Evolutionary conservation across 2,329 filamentous ascomycete genomes (phyloP).

Genomic region (Aaosphaeria arxii): DNA sequence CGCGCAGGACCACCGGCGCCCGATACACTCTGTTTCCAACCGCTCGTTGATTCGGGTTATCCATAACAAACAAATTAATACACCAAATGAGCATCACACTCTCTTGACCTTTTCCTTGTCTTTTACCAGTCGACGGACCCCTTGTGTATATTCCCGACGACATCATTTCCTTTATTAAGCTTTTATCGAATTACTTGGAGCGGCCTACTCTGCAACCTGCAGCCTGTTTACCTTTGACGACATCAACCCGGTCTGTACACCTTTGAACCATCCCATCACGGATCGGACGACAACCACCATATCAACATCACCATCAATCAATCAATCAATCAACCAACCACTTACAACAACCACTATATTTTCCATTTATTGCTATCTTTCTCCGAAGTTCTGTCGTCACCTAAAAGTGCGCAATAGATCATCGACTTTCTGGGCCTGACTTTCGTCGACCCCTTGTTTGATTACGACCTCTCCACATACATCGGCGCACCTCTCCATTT

Average conservation of each 20-base stretch:
- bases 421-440: conserved; percentile 32
- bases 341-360: no score
- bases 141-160: conserved; percentile 40
- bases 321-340: neutral
- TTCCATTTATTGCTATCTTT: conserved; percentile 36
- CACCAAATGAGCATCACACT: conserved; percentile 44
- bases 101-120: conserved; percentile 42
- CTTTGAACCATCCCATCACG: conserved; percentile 11
- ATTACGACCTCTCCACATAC: conserved; percentile 22
- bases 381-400: conserved; percentile 22
- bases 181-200: conserved; percentile 24
- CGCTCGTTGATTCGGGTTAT: conserved; percentile 40
- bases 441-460: conserved; percentile 29
- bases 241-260: conserved; percentile 14
- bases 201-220: conserved; percentile 19
- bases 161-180: conserved; percentile 12
- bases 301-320: neutral
- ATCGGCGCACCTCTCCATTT: conserved; percentile 8
- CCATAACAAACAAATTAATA: conserved; percentile 39
- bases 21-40: conserved; percentile 17
- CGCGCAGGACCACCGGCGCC: conserved; percentile 22
- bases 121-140: conserved; percentile 35
- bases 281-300: conserved; percentile 13
- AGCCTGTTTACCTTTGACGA: conserved; percentile 28
- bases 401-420: conserved; percentile 37